These are phyloP conservation scores for Alternaria tenuissima DNA, from an alignment of 2,329 filamentous ascomycete species.

Conservation along the genomic window DNA sequence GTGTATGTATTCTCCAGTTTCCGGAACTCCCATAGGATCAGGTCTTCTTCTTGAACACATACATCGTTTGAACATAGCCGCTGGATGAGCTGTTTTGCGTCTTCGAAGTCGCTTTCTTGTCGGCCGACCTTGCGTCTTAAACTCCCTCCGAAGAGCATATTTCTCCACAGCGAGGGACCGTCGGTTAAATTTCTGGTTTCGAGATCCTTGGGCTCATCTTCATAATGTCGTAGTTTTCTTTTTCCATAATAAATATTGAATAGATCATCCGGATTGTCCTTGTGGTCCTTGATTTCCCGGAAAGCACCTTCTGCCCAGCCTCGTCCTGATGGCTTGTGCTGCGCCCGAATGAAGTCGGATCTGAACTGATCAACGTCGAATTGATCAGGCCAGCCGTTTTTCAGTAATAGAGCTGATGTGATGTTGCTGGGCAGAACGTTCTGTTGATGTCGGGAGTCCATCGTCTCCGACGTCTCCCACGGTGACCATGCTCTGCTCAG, in stretches of 20 bases:
- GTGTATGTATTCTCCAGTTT: constrained; percentile 10
- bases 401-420: constrained; percentile 8
- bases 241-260: background rate
- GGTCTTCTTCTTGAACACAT: constrained; percentile 12
- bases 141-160: too few relatives aligned
- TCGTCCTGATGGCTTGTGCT: constrained; percentile 7
- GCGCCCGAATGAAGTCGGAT: constrained; percentile 21
- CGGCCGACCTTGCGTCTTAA: background rate
- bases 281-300: constrained; percentile 3
- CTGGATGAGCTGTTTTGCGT: constrained; percentile 7
- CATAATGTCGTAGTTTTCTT: too few relatives aligned
- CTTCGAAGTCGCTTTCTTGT: constrained; percentile 3
- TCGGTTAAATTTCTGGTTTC: background rate
- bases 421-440: constrained; percentile 3
- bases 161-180: background rate
- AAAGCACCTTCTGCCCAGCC: constrained; percentile 11
- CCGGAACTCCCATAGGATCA: constrained; percentile 20
- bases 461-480: constrained; percentile 21
- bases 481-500: constrained; percentile 17
- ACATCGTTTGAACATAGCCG: constrained; percentile 8
- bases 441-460: constrained; percentile 2
- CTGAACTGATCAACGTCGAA: constrained; percentile 20
- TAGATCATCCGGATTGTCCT: background rate
- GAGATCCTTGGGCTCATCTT: too few relatives aligned
- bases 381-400: constrained; percentile 19